Base-by-base conservation (phyloP, 129 eudicot species). In the Rutidosis leptorrhynchoides region DNA sequence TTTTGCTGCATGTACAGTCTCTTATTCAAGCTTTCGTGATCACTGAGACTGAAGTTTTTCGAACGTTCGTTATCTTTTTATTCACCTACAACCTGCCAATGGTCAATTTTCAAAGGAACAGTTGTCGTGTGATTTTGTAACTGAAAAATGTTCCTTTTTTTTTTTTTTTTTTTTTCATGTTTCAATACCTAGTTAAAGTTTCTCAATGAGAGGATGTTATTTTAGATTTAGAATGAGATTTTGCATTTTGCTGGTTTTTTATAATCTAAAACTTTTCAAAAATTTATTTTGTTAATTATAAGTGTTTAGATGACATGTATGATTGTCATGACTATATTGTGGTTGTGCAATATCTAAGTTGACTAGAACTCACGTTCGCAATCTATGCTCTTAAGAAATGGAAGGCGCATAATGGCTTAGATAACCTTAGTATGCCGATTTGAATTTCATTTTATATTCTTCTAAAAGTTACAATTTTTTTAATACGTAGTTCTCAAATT, bases 21-120 rank as follows among this genome's bases (percentile, higher is more conserved):
- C 98, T 93, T 32, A 93, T 93, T 73, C 98, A 93, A 80, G 96
- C 98, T 32, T 93, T 93, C 75, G 98, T 93, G 43, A 84, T 89
- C 22, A 62, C 77, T 9, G 98, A 93, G 80, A 83, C 87, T 0
- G 83, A 82, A 66, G 70, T 72, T 49, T 52, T 81, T 80, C 85
- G 79, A 82, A 2, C 62, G 4, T 7, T 24, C 55, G 21, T 2
- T 11, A 4, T 2, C 19, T 24, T 29, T 57, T 19, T 49, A 24
- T 57, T 24, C 33, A 8, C 58, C 24, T 43, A 24, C 23, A 12
- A 26, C 2, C 25, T 43, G 69, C 57, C 37, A 16, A 26, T 43
- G 40, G 25, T 45, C 24, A 5, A 10, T 67, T 21, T 52, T 11
- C 22, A 12, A 24, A 49, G 55, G 55, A 49, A 49, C 7, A 24